Evolutionary conservation across 768 basidiomycete species (phyloP), one percentile per base, ranked within the genome.

Genomic region (Boletus vermiculosoides): DNA sequence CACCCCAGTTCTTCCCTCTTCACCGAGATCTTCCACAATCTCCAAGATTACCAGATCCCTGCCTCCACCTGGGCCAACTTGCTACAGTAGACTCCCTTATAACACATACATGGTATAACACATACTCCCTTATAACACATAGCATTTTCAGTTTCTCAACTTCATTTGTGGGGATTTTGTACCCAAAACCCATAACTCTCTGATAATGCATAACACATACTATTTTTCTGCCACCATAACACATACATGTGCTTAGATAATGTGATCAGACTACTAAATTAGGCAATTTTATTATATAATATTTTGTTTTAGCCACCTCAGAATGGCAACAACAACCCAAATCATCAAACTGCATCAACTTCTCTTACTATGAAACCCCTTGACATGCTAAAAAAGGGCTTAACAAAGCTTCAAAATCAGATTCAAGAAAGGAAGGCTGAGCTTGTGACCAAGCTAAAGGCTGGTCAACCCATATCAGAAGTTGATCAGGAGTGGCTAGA

Each of bases 401-500:
- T 68, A 23, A 3, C 28, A 0, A 57, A 42, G 18, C 58, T 70
- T 39, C 23, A 42, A 36, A 23, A 59, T 30, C 52, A 63, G 23
- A 42, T 59, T 16, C 45, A 39, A 46, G 60, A 50, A 5, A 11
- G 51, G 16, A 63, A 59, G 39, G 41, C 54, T 1, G 39, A 23
- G 33, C 55, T 69, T 16, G 11, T 54, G 2, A 28, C 20, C 7
- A 28, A 58, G 20, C 39, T 63, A 4, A 54, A 53, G 42, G 42
- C 54, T 34, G 47, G 53, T 18, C 40, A 53, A 34, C 18, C 50
- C 12, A 58, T 70, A 13, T 62, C 58, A 33, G 44, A 55, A 2
- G 39, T 23, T 30, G 66, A 69, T 23, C 33, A 65, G 44, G 45
- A 63, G 3, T 71, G 66, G 66, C 46, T 71, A 9, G 54, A 56